Evolutionary conservation across 352 stramenopile species (phyloP).

Genomic region (Phytopythium ostracodes): DNA sequence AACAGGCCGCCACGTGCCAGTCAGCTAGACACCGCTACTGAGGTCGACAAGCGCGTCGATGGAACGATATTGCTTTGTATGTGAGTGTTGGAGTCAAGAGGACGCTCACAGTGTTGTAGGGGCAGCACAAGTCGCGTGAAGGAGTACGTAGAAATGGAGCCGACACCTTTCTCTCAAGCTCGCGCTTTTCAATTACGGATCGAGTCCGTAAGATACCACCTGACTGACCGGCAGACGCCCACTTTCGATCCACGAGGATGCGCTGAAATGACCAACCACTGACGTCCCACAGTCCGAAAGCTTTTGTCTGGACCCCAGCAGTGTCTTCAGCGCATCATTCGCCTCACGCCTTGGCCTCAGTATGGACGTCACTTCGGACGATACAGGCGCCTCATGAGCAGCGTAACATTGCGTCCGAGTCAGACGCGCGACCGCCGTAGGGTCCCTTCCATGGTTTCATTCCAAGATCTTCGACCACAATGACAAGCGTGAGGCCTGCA

Average conservation of each 20-base stretch:
- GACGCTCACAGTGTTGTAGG: neutral
- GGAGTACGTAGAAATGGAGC: neutral
- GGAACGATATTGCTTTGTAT: neutral
- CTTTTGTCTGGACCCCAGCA: neutral
- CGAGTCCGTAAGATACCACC: too few relatives aligned
- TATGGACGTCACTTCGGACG: neutral
- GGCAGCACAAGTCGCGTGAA: neutral
- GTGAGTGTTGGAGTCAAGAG: neutral
- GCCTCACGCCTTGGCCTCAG: neutral
- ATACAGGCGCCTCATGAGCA: neutral
- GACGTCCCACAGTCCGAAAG: constrained; percentile 4
- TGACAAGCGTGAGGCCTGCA: neutral
- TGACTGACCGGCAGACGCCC: neutral
- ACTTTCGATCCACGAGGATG: neutral
- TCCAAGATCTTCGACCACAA: neutral
- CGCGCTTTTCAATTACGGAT: too few relatives aligned
- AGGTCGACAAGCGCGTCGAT: neutral
- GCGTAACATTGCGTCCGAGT: neutral
- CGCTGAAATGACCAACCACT: neutral
- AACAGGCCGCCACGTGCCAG: neutral
- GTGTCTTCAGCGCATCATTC: neutral
- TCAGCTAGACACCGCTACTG: neutral
- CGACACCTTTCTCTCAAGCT: neutral
- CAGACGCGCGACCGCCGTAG: neutral
- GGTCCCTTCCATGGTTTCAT: neutral